phyloP scores from a whole-genome alignment of 768 basidiomycete genomes.

The Amanita subjunquillea region DNA sequence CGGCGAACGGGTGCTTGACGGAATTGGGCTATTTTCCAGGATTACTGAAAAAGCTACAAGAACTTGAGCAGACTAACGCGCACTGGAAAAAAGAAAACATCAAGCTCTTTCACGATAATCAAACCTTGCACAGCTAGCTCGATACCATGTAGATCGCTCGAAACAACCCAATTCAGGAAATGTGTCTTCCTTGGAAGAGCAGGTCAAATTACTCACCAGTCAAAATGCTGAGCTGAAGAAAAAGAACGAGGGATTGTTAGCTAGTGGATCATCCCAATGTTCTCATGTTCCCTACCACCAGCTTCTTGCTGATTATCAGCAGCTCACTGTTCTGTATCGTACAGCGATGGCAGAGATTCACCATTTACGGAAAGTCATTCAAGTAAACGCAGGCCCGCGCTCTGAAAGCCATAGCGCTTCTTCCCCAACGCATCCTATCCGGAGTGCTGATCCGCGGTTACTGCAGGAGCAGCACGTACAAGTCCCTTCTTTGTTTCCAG shows the following conservation, averaged over 20 bases:
- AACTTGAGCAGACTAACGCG: conserved; percentile 20
- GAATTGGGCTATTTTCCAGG: conserved; percentile 39
- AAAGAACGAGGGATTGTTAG: conserved; percentile 10
- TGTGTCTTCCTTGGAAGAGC: conserved; percentile 14
- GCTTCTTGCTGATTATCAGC: conserved; percentile 11
- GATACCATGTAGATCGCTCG: conserved; percentile 12
- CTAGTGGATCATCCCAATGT: background rate
- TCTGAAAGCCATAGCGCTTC: background rate
- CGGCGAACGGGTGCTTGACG: conserved; percentile 33
- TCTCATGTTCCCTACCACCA: conserved; percentile 9
- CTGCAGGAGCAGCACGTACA: background rate
- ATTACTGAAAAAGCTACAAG: conserved; percentile 25
- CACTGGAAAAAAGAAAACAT: conserved; percentile 26
- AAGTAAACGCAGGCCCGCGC: background rate
- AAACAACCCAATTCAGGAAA: conserved; percentile 8
- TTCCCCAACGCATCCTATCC: background rate
- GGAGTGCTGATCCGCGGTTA: background rate
- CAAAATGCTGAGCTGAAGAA: conserved; percentile 11
- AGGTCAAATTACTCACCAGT: conserved; percentile 12
- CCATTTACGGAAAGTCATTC: conserved; percentile 6
- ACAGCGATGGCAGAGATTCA: conserved; percentile 12
- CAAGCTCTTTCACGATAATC: conserved; percentile 30
- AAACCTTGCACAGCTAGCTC: conserved; percentile 17
- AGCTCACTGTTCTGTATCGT: conserved; percentile 8
- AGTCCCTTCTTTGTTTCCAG: background rate